Base-by-base conservation (phyloP, 1,284 basidiomycete species). In the Peniophora sp. region DNA sequence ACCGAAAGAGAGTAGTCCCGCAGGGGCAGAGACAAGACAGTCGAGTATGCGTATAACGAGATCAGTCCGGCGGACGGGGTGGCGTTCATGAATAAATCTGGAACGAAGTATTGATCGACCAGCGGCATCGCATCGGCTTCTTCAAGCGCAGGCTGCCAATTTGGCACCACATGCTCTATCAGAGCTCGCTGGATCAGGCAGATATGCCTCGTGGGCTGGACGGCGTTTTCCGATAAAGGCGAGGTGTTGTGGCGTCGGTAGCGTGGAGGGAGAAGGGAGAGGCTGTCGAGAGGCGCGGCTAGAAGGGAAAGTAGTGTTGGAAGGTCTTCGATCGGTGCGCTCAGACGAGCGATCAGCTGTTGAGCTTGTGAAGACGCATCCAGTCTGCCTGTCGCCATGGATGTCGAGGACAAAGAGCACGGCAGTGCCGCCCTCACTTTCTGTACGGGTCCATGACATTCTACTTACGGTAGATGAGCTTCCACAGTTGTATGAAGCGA, bases 31-130 rank as follows among this genome's bases (percentile, higher is more conserved):
- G 81, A 74, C 22, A 84, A 64, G 41, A 88, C 68, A 0, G 78
- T 79, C 17, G 76, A 74, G 61, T 86, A 86, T 3, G 85, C 83
- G 44, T 70, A 65, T 1, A 82, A 51, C 12, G 78, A 79, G 14
- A 85, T 68, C 44, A 80, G 68, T 24, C 77, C 79, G 0, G 83
- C 75, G 3, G 66, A 58, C 15, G 70, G 54, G 5, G 68, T 71
- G 0, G 78, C 64, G 54, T 74, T 79, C 11, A 68, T 73, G 60
- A 82, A 77, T 18, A 68, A 57, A 57, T 83, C 78, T 2, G 88
- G 88, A 59, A 80, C 81, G 61, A 91, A 87, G 63, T 81, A 88
- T 54, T 85, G 81, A 47, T 79, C 73, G 5, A 79, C 56, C 3
- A 88, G 63, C 1, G 63, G 54, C 20, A 66, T 65, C 14, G 68